These are phyloP conservation scores for Suillus tomentosus DNA, from an alignment of 768 basidiomycete genomes.

Conservation along the genomic window DNA sequence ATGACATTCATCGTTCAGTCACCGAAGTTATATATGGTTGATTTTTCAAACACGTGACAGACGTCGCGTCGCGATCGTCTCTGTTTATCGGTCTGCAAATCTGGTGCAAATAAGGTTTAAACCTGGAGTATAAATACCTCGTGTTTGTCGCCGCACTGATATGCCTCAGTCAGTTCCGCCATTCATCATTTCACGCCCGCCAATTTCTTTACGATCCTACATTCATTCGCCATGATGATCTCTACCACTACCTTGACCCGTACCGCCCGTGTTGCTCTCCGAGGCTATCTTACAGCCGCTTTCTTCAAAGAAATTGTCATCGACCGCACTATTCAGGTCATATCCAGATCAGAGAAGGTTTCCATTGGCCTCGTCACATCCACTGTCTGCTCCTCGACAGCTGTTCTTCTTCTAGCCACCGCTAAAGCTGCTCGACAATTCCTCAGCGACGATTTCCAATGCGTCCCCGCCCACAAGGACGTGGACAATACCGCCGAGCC, in stretches of 20 bases:
- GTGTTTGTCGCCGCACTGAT: background rate
- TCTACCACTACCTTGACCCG: background rate
- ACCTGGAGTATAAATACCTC: background rate
- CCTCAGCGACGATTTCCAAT: background rate
- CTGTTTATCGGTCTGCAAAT: background rate
- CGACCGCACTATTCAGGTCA: background rate
- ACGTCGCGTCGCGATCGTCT: constrained; percentile 1
- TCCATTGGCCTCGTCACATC: background rate
- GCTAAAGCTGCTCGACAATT: background rate
- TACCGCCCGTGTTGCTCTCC: background rate
- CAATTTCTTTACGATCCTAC: background rate
- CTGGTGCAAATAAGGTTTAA: background rate
- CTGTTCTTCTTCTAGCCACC: background rate
- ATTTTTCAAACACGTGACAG: background rate
- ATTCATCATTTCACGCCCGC: background rate
- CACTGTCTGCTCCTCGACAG: constrained; percentile 3
- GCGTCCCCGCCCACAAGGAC: background rate
- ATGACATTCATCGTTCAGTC: background rate
- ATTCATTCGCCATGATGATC: background rate
- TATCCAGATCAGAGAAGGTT: background rate
- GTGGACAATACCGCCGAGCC: background rate
- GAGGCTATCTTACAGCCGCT: constrained; percentile 1
- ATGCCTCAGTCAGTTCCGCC: background rate
- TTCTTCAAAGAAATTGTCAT: background rate
- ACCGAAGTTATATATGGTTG: background rate